Base-by-base conservation (phyloP, 495 filamentous ascomycete genomes). In the Aspergillus funiculosus region DNA sequence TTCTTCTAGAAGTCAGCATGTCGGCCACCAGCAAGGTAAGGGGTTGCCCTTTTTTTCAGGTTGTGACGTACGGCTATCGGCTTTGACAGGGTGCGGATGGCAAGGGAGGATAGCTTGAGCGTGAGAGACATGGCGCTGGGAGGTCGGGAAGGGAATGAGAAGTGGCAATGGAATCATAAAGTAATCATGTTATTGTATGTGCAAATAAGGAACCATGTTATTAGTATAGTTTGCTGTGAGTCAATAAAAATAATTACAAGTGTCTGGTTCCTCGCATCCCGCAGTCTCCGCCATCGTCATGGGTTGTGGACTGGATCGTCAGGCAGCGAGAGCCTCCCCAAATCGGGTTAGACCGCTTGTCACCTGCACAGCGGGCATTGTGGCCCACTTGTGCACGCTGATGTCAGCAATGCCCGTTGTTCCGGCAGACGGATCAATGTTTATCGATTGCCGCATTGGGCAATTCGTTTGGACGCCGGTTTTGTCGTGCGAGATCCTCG, bases 11-110 rank as follows among this genome's bases (percentile, higher is more conserved):
- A 14, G 51, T 66, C 43, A 72, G 66, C 57, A 61, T 78, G 63
- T 46, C 72, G n/a, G n/a, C n/a, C n/a, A n/a, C n/a, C n/a, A n/a
- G n/a, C n/a, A n/a, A n/a, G n/a, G n/a, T n/a, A n/a, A n/a, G n/a
- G n/a, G n/a, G n/a, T n/a, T n/a, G n/a, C n/a, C n/a, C n/a, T n/a
- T n/a, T n/a, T n/a, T n/a, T n/a, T n/a, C n/a, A n/a, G n/a, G n/a
- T n/a, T n/a, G n/a, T 18, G 20, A 60, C 78, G 40, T 70, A 86
- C 83, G 39, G 80, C 83, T 48, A 87, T 78, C 1, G 83, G 83
- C 54, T 87, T 87, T 11, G 83, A 83, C 9, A 86, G 61, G 1
- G 84, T 87, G 50, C 81, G 70, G 46, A 87, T 81, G 28, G 69
- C 72, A 15, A 88, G 67, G 2, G 83, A 83, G 15, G 76, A 78